Evolutionary conservation across 1,284 basidiomycete species (phyloP).

Genomic region (Neonothopanus nambi): DNA sequence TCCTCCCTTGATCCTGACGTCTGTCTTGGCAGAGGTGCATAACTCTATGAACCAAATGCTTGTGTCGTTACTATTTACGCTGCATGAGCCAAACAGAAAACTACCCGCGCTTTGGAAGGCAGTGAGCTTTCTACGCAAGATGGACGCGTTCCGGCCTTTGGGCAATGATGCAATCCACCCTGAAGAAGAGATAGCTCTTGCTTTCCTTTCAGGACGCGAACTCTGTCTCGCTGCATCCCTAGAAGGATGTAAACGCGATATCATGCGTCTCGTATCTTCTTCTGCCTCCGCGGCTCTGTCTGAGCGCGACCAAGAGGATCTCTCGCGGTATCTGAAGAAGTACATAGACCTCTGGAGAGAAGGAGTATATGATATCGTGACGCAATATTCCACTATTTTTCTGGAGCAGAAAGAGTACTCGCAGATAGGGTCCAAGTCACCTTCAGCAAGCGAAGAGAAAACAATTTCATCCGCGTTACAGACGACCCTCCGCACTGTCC

Average conservation of each 20-base stretch:
- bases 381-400: conserved; percentile 89
- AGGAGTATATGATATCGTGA: conserved; percentile 88
- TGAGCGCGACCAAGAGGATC: conserved; percentile 64
- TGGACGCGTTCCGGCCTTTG: conserved; percentile 48
- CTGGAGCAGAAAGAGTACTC: conserved; percentile 54
- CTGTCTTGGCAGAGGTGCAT: conserved; percentile 75
- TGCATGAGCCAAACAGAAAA: conserved; percentile 80
- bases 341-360: conserved; percentile 94
- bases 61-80: conserved; percentile 72
- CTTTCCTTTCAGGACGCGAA: conserved; percentile 44
- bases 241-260: conserved; percentile 38
- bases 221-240: conserved; percentile 39
- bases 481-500: conserved; percentile 42
- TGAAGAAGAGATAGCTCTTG: conserved; percentile 45
- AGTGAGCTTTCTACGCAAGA: conserved; percentile 80
- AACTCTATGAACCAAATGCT: conserved; percentile 75
- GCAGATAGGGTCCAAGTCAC: conserved; percentile 12
- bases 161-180: conserved; percentile 24
- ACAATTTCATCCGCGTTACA: not conserved
- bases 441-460: conserved; percentile 15
- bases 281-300: conserved; percentile 36
- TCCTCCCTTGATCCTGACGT: conserved; percentile 49
- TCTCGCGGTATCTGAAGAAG: conserved; percentile 77
- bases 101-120: conserved; percentile 89
- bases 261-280: conserved; percentile 21